Conservation (phyloP, 1,284 basidiomycete species). For the Pseudozyma hubeiensis region DNA sequence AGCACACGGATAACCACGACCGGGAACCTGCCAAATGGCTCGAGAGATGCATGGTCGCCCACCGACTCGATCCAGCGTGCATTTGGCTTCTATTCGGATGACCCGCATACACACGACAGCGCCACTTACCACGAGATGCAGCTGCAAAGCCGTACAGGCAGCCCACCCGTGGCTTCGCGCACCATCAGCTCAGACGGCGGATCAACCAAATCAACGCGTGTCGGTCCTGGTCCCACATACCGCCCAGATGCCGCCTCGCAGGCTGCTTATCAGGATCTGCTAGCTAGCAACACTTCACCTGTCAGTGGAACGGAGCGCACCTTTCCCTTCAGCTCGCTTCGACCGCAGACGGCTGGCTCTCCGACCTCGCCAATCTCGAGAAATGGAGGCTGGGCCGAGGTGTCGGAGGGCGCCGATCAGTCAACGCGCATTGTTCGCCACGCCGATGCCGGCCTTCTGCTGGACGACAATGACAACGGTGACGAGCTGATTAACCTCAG, state of each 20-base stretch:
- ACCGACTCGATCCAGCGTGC: conserved; percentile 25
- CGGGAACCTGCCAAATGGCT: conserved; percentile 14
- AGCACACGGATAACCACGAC: conserved; percentile 3
- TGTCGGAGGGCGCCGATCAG: conserved; percentile 9
- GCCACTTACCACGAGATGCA: conserved; percentile 5
- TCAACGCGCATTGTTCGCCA: conserved; percentile 47
- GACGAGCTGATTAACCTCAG: conserved; percentile 36
- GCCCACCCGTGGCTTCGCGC: conserved; percentile 9
- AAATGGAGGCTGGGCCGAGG: conserved; percentile 22
- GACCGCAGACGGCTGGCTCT: conserved; percentile 6
- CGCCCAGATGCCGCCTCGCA: conserved; percentile 47
- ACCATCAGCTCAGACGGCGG: conserved; percentile 23
- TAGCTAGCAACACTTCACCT: conserved; percentile 31
- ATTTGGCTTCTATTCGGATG: conserved; percentile 35
- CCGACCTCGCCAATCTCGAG: conserved; percentile 5
- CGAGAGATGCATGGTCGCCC: conserved; percentile 28
- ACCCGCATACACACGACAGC: conserved; percentile 11
- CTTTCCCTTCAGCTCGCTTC: conserved; percentile 14
- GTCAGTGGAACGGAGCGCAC: conserved; percentile 16
- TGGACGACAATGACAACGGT: conserved; percentile 57
- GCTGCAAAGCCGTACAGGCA: conserved; percentile 16
- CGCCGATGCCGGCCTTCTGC: conserved; percentile 53
- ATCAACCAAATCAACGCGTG: conserved; percentile 31
- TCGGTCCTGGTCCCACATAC: conserved; percentile 37
- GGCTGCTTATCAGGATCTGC: conserved; percentile 42